Conservation (phyloP, 2,329 filamentous ascomycete species). For the Ophiostoma ulmi region DNA sequence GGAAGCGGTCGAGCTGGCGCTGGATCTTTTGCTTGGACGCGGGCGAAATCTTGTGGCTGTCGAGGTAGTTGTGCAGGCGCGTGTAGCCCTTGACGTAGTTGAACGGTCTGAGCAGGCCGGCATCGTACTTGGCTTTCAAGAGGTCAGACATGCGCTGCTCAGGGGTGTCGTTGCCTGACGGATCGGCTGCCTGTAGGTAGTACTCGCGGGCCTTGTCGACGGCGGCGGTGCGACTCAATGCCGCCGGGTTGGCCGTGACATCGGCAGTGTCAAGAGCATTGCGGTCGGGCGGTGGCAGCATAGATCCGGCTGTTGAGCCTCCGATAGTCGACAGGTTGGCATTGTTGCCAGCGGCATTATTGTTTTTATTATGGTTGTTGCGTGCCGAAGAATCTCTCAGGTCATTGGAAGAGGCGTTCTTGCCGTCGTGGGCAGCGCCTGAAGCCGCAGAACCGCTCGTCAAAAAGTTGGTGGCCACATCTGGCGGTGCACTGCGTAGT, state of each 20-base stretch:
- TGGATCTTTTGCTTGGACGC: conserved; percentile 85
- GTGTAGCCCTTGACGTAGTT: conserved; percentile 98
- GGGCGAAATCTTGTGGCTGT: conserved; percentile 70
- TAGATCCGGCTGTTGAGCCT: conserved; percentile 40
- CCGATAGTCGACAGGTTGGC: conserved; percentile 29
- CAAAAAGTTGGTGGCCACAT: conserved; percentile 47
- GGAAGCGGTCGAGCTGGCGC: conserved; percentile 83
- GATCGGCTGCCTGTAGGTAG: conserved; percentile 94
- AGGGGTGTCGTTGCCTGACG: conserved; percentile 75
- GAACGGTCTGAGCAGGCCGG: conserved; percentile 89
- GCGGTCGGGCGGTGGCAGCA: conserved; percentile 47
- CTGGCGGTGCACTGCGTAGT: conserved; percentile 41
- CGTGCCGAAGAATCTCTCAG: neutral
- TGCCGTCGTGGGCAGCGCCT: conserved; percentile 34
- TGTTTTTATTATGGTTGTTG: neutral
- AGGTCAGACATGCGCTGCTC: conserved; percentile 95
- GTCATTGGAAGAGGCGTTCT: neutral
- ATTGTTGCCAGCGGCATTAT: conserved; percentile 31
- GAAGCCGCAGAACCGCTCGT: conserved; percentile 41
- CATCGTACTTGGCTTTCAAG: conserved; percentile 91
- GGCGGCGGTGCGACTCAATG: conserved; percentile 30
- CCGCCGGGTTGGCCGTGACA: neutral
- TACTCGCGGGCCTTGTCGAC: conserved; percentile 77
- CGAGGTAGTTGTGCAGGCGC: conserved; percentile 83
- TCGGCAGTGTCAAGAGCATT: neutral